phyloP scores from a whole-genome alignment of 2,329 filamentous ascomycete genomes.

The Pseudocercospora fuligena region DNA sequence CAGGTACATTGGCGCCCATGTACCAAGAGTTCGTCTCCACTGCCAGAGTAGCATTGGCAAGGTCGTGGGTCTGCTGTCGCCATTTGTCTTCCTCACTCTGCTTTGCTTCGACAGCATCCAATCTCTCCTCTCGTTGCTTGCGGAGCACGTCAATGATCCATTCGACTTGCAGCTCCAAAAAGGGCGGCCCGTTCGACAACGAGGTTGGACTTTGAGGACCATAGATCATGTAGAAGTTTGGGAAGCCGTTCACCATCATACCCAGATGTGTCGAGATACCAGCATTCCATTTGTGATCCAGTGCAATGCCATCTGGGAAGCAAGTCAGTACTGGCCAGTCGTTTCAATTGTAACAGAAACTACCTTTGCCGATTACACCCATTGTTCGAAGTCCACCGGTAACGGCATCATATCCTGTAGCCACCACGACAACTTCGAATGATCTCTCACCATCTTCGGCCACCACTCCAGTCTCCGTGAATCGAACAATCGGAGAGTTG shows the following conservation, averaged over 20 bases:
- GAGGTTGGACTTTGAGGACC: conserved; percentile 44
- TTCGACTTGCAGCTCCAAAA: conserved; percentile 50
- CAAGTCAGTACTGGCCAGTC: no score
- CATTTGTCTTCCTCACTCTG: conserved; percentile 48
- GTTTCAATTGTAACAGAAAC: not conserved
- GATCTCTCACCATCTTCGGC: conserved; percentile 43
- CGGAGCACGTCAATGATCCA: conserved; percentile 51
- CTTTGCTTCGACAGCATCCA: conserved; percentile 47
- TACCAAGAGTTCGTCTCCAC: conserved; percentile 34
- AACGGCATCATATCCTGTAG: conserved; percentile 49
- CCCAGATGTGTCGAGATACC: conserved; percentile 49
- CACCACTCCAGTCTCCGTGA: conserved; percentile 49
- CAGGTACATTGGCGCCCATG: conserved; percentile 49
- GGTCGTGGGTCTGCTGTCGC: conserved; percentile 29
- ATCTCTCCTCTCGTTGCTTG: conserved; percentile 44
- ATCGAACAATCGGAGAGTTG: conserved; percentile 47
- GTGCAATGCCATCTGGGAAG: conserved; percentile 37
- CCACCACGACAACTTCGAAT: conserved; percentile 48
- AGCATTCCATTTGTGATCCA: conserved; percentile 48
- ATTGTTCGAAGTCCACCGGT: conserved; percentile 37
- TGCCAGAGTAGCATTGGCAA: conserved; percentile 27
- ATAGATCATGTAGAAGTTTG: conserved; percentile 43
- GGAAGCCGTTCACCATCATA: conserved; percentile 34
- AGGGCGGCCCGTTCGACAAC: conserved; percentile 51
- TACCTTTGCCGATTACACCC: conserved; percentile 41